Evolutionary conservation across 441 rosid genomes (phyloP).

Genomic region (Sinapis alba): DNA sequence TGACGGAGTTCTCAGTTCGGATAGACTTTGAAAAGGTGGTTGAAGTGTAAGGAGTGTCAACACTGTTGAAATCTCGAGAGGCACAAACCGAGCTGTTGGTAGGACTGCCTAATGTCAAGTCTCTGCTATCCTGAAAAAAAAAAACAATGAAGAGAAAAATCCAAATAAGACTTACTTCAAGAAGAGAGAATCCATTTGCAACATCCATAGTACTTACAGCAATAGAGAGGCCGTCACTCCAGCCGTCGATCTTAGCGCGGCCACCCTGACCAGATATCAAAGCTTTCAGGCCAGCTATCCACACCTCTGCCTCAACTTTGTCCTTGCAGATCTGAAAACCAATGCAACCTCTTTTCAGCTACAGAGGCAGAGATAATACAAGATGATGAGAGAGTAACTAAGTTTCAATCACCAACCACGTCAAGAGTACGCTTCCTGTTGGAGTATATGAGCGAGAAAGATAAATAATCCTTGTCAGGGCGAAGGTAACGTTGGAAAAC

Average conservation of each 20-base stretch:
- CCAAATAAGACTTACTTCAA: constrained; percentile 17
- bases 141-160: constrained; percentile 30
- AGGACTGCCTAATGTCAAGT: constrained; percentile 79
- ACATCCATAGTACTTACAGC: constrained; percentile 54
- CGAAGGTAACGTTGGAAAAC: constrained; percentile 83
- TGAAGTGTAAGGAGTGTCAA: constrained; percentile 59
- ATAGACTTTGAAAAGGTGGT: constrained; percentile 56
- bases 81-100: constrained; percentile 79
- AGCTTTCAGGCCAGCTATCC: constrained; percentile 86
- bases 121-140: constrained; percentile 82
- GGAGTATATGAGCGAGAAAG: constrained; percentile 87
- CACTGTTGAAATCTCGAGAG: constrained; percentile 67
- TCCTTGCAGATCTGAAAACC: constrained; percentile 79
- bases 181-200: background rate
- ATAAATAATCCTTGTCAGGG: constrained; percentile 88
- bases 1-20: constrained; percentile 61
- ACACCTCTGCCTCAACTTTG: constrained; percentile 93
- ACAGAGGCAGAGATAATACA: constrained; percentile 6
- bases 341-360: constrained; percentile 20
- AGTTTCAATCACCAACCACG: constrained; percentile 70
- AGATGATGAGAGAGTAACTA: background rate
- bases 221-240: constrained; percentile 87
- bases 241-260: constrained; percentile 91
- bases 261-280: constrained; percentile 82
- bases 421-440: constrained; percentile 88